These are phyloP conservation scores for Cytospora piceae DNA, from an alignment of 2,329 filamentous ascomycete genomes.

Conservation along the genomic window DNA sequence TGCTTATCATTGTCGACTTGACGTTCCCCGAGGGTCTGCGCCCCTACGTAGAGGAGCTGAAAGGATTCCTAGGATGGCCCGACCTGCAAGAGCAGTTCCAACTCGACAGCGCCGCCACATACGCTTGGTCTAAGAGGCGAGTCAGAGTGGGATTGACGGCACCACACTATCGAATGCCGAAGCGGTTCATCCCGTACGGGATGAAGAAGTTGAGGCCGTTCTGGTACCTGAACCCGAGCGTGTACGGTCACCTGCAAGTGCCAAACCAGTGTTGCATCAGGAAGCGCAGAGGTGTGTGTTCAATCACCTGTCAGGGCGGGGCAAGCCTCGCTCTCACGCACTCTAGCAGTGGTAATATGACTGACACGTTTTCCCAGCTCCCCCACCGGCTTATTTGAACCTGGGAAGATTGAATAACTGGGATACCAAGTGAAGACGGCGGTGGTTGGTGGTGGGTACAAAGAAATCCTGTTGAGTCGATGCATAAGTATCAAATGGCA, in stretches of 20 bases:
- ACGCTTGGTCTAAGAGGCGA: constrained; percentile 9
- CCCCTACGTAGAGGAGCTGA: constrained; percentile 22
- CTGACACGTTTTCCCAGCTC: constrained; percentile 7
- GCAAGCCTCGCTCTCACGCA: not conserved
- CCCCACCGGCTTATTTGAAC: constrained; percentile 16
- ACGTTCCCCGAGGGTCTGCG: constrained; percentile 24
- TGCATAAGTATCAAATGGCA: not conserved
- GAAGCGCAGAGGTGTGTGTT: constrained; percentile 11
- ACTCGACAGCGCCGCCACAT: constrained; percentile 25
- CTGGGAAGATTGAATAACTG: constrained; percentile 26
- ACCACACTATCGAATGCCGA: constrained; percentile 16
- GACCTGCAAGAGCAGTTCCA: constrained; percentile 18
- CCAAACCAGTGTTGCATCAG: constrained; percentile 20
- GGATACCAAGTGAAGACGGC: constrained; percentile 19
- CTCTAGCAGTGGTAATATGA: not conserved
- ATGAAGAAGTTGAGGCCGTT: constrained; percentile 16
- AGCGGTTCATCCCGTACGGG: constrained; percentile 17
- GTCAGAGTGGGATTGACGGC: constrained; percentile 18
- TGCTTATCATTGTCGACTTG: constrained; percentile 21
- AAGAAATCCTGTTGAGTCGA: not conserved
- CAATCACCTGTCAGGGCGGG: not conserved
- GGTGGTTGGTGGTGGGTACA: not conserved
- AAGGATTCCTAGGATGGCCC: not conserved
- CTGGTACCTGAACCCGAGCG: constrained; percentile 17
- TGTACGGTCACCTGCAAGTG: constrained; percentile 26